Evolutionary conservation across 768 basidiomycete genomes (phyloP).

Genomic region (Mycena latifolia): DNA sequence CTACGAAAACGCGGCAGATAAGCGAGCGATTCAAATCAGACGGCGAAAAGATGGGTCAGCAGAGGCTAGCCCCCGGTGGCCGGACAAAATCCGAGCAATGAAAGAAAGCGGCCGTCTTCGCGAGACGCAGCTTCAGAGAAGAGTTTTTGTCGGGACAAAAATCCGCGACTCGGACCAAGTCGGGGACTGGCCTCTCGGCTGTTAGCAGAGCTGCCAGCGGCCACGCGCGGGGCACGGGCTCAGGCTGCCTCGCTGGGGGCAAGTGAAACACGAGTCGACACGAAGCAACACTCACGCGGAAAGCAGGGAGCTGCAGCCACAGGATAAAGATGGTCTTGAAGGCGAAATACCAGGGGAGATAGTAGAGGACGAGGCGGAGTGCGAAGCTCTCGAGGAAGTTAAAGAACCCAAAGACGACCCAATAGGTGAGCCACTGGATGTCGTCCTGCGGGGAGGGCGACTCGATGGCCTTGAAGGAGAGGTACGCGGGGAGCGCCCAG

Average conservation of each 20-base stretch:
- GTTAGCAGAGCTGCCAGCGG: too few relatives aligned
- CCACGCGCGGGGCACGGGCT: too few relatives aligned
- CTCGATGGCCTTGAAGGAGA: constrained; percentile 96
- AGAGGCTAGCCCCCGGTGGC: background rate
- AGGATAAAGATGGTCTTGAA: constrained; percentile 93
- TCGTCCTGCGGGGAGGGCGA: constrained; percentile 85
- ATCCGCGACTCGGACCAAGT: too few relatives aligned
- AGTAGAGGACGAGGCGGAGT: constrained; percentile 88
- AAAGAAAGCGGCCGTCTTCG: too few relatives aligned
- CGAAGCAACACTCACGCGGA: constrained; percentile 84
- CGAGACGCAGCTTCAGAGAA: too few relatives aligned
- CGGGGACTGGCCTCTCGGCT: too few relatives aligned
- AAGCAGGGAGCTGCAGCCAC: constrained; percentile 90
- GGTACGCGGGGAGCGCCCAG: constrained; percentile 94
- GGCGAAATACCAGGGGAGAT: constrained; percentile 94
- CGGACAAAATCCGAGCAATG: too few relatives aligned
- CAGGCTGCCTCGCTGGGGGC: too few relatives aligned
- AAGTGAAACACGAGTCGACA: too few relatives aligned
- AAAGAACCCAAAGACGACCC: constrained; percentile 95
- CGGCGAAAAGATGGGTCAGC: background rate
- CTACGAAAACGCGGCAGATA: constrained; percentile 49
- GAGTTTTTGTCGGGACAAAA: too few relatives aligned
- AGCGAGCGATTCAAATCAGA: background rate
- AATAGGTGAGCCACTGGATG: constrained; percentile 98
- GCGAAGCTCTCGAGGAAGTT: constrained; percentile 93